Evolutionary conservation across 2,329 filamentous ascomycete species (phyloP), one percentile per base, ranked within the genome.

Genomic region (Aspergillus transmontanensis): DNA sequence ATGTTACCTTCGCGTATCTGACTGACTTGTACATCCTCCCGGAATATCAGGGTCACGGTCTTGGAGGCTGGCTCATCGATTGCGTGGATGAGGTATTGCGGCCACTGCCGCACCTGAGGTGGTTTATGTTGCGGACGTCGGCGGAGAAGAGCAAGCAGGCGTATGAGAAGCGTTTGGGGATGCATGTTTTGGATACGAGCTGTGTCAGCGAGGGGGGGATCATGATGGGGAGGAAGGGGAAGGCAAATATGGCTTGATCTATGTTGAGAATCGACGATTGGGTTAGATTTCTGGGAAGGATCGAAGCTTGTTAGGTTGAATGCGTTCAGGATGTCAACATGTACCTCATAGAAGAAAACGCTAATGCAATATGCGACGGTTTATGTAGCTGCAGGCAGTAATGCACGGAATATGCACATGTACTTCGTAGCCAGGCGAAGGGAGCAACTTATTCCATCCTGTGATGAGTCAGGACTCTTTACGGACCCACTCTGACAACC

Each of bases 21-120:
- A 89, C 89, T 30, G 90, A 92, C 70, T 86, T 91, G 23, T 92
- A 89, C 73, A 80, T 92, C 26, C 73, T 86, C 3, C 80, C 84
- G 0, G 81, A 84, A 45, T 85, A 87, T 69, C 88, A 89, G 71
- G 83, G 85, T 5, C 79, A 82, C 11, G 89, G 90, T 0, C 79
- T 92, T 1, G 90, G 87, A 3, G 84, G 80, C 50, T 92, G 88
- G 87, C 76, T 92, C 72, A 84, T 91, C 73, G 75, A 80, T 6
- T 87, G 85, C 68, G 76, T 90, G 62, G 83, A 86, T 66, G 87
- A 90, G 68, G 75, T 85, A 0, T 72, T 87, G 43, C 76, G 81
- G 26, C 79, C 79, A 34, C 87, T 89, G 83, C 84, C 87, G 1
- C 76, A 85, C 65, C 79, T 93, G 70, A 81, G 90, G 51, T 82